Percentiles rank a stretch among this genome's conserved stretches.
phyloP scores from a whole-genome alignment of 2,329 filamentous ascomycete genomes.

The Thielaviopsis euricoi region DNA sequence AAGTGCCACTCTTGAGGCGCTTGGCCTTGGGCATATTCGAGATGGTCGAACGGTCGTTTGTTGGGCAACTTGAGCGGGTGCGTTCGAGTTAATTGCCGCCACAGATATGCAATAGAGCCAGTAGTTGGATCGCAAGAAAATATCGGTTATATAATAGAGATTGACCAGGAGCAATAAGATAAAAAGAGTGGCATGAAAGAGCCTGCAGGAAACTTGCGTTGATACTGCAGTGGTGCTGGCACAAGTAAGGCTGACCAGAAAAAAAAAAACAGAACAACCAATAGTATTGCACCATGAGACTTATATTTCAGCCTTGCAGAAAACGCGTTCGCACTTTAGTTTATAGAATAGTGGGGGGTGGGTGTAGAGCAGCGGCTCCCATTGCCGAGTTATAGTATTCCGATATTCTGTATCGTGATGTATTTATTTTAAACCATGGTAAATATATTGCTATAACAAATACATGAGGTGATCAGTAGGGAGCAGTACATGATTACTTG shows the following conservation, averaged over 20 bases:
- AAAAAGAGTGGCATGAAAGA: background rate
- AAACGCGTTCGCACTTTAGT: background rate
- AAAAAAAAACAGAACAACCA: slow-evolving; percentile 5
- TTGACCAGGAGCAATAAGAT: background rate
- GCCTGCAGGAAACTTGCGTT: background rate
- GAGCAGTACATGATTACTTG: too few relatives aligned
- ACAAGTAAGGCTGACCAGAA: slow-evolving; percentile 5
- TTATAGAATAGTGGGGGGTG: slow-evolving; percentile 6
- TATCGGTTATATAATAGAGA: background rate
- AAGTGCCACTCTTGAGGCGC: slow-evolving; percentile 34
- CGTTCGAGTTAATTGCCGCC: background rate
- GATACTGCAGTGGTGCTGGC: background rate
- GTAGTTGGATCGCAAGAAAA: background rate
- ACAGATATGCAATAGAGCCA: background rate
- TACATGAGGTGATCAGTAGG: too few relatives aligned
- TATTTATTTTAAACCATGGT: too few relatives aligned
- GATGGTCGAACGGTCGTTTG: background rate
- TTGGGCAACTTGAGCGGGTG: background rate
- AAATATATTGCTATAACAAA: too few relatives aligned
- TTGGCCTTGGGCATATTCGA: slow-evolving; percentile 40
- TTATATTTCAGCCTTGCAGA: slow-evolving; percentile 10
- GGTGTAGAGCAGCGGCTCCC: background rate
- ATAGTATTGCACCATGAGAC: background rate
- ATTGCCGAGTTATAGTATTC: too few relatives aligned
- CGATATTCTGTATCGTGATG: too few relatives aligned